Conservation (phyloP, 345 rosid genomes). For the Geranium brycei region DNA sequence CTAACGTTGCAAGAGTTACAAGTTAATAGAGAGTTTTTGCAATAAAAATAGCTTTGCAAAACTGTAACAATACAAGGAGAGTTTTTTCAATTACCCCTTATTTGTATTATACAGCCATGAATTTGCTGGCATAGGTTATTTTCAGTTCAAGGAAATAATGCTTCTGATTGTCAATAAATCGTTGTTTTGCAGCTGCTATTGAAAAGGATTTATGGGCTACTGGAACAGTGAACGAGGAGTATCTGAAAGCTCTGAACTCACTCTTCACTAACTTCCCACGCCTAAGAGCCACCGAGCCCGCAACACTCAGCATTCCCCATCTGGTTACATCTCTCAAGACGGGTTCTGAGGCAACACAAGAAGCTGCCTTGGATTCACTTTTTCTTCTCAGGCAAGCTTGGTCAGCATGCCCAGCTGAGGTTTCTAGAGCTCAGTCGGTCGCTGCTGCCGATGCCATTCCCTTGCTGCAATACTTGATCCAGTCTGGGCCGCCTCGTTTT, state of each 20-base stretch:
- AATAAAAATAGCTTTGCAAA: too few relatives aligned
- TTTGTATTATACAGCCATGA: not conserved
- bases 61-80: too few relatives aligned
- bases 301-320: conserved; percentile 94
- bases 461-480: too few relatives aligned
- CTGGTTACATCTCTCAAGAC: not conserved
- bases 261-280: conserved; percentile 94
- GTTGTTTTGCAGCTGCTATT: conserved; percentile 70
- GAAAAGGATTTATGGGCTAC: conserved; percentile 98
- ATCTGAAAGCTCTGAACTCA: conserved; percentile 79
- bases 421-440: too few relatives aligned
- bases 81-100: not conserved
- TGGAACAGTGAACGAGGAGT: conserved; percentile 90
- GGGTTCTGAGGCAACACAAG: too few relatives aligned
- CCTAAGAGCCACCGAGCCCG: conserved; percentile 93
- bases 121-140: not conserved
- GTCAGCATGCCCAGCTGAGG: too few relatives aligned
- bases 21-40: too few relatives aligned
- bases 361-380: too few relatives aligned
- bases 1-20: too few relatives aligned
- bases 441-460: too few relatives aligned
- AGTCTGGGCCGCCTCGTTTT: too few relatives aligned
- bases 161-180: not conserved
- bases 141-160: not conserved
- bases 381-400: too few relatives aligned